A percentile compares a stretch with the other conserved stretches of the same genome.
Evolutionary conservation across 2,329 filamentous ascomycete genomes (phyloP).

Genomic region (Thielaviopsis cerberus): DNA sequence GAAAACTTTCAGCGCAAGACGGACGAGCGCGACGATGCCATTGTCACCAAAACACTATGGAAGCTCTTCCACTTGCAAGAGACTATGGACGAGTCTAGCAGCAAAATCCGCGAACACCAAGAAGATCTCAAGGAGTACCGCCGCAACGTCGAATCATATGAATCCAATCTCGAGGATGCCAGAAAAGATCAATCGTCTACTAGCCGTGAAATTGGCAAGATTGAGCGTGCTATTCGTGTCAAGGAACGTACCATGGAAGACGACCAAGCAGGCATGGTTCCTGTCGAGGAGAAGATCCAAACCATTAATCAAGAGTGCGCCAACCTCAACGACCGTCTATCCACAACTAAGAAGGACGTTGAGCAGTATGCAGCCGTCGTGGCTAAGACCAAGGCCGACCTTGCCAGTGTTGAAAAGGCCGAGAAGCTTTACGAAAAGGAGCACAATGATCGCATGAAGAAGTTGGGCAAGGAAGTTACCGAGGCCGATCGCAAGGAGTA

Average conservation of each 20-base stretch:
- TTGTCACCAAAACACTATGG: constrained; percentile 88
- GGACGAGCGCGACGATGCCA: constrained; percentile 74
- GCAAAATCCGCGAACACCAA: constrained; percentile 80
- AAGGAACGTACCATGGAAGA: constrained; percentile 81
- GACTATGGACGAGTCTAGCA: constrained; percentile 78
- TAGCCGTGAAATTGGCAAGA: constrained; percentile 55
- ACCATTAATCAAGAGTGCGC: constrained; percentile 56
- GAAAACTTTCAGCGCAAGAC: constrained; percentile 85
- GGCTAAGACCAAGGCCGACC: constrained; percentile 59
- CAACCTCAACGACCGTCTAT: constrained; percentile 47
- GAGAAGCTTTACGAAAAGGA: constrained; percentile 76
- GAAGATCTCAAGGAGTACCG: constrained; percentile 86
- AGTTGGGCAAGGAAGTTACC: constrained; percentile 70
- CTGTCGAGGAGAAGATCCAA: constrained; percentile 78
- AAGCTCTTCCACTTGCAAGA: constrained; percentile 91
- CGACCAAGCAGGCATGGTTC: constrained; percentile 66
- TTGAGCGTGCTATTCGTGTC: constrained; percentile 67
- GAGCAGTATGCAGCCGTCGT: constrained; percentile 51
- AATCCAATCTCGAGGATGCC: constrained; percentile 61
- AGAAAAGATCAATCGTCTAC: constrained; percentile 67
- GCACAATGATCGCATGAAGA: constrained; percentile 66
- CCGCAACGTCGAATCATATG: constrained; percentile 70
- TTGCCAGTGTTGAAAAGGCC: constrained; percentile 73
- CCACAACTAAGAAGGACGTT: constrained; percentile 55
- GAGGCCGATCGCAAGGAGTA: constrained; percentile 81